Base-by-base conservation (phyloP, 2,329 filamentous ascomycete genomes). In the Trichophyton equinum region DNA sequence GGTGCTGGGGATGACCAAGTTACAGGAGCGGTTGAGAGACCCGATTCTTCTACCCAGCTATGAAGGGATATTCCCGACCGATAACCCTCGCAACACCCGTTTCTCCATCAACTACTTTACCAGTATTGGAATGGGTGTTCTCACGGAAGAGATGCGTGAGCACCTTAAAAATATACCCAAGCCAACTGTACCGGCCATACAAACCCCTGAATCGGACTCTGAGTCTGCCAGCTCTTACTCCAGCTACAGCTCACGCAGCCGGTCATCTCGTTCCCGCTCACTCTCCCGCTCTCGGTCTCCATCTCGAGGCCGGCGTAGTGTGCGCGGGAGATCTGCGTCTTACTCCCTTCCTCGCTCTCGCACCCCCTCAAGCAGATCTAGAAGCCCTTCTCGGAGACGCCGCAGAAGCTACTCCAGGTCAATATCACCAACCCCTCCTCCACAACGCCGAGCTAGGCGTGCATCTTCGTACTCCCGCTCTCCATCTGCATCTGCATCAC, bases 71-170 rank as follows among this genome's bases (percentile, higher is more conserved):
- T 97, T 99, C 79, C 94, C 94, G 0, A 86, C 80, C 63, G 91
- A 97, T 72, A 89, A 91, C 69, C 84, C 91, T 25, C 86, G 89
- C 70, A 94, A 96, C 74, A 91, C 91, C 44, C 85, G 92, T 60
- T 99, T 99, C 79, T 89, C 91, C 58, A 96, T 99, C 85, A 99
- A 99, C 76, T 99, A 96, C 80, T 97, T 99, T 74, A 99, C 94
- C 8, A 94, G 91, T 69, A 95, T 99, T 68, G 91, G 91, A 62
- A 95, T 99, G 88, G 94, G 94, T 71, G 85, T 84, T 25, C 81
- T 99, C 64, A 99, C 94, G 1, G 94, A 99, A 71, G 88, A 91
- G 66, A 95, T 96, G 90, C 86, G 94, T 73, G 89, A 95, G 69
- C 85, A 87, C 71, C 81, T 99, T 61, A 88, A 91, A 72, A 96